Base-by-base conservation (phyloP, 2,329 filamentous ascomycete species). In the Emergomyces pasteurianus region DNA sequence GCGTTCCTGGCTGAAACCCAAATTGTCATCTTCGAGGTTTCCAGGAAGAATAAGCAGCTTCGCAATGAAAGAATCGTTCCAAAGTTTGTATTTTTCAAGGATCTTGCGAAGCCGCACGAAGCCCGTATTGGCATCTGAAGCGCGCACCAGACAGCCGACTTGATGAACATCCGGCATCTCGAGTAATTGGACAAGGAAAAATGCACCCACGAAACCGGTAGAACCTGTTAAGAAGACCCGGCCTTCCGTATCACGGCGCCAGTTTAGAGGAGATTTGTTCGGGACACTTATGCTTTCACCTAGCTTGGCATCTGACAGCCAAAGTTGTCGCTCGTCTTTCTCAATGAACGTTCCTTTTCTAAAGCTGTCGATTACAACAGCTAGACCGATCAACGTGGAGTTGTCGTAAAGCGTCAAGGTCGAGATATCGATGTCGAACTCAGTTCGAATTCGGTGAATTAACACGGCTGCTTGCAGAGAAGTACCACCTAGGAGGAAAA, bases 141-240 rank as follows among this genome's bases (percentile, higher is more conserved):
- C 84, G 53, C 90, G 85, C 0, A 94, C 86, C 59, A 91, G 85
- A 0, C 86, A 85, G 59, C 91, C 85, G 2, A 94, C 78, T 64
- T 82, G 84, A 23, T 63, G 31, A 4, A 83, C 76, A 26, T 77
- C 72, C 10, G 73, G 78, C 26, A 73, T 78, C 31, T 80, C 79
- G 0, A 95, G 78, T 0, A 94, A 73, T 58, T 92, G 87, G 58
- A 81, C 80, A 38, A 92, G 75, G 3, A 95, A 74, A 69, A 89
- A 92, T 0, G 87, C 81, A 8, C 90, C 90, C 16, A 95, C 74
- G 76, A 95, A 95, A 0, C 89, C 90, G 1, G 90, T 95, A 2
- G 88, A 89, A 31, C 90, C 90, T 1, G 90, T 95, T 5, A 95
- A 74, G 70, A 95, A 87, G 1, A 92, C 80, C 0, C 64, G 64